Base-by-base conservation (phyloP, 2,329 filamentous ascomycete genomes). In the Aspergillus ochraceoroseus region DNA sequence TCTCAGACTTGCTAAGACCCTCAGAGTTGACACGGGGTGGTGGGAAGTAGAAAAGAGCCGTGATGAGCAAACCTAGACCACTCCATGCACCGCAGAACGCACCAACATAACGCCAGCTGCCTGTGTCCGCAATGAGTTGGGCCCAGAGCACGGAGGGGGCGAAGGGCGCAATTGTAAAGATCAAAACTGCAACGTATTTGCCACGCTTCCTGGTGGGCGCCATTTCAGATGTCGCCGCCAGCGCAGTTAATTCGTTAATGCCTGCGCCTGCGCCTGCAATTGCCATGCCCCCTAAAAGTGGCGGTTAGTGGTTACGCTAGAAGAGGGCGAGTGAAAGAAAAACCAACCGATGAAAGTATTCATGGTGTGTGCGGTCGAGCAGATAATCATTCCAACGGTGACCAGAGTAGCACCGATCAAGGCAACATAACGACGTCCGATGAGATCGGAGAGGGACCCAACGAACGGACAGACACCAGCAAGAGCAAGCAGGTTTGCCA, bases 171-270 rank as follows among this genome's bases (percentile, higher is more conserved):
- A 83, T 79, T 39, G 75, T 79, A 52, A 81, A 71, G 31, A 82
- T 73, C 9, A 84, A 62, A 1, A 71, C 58, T 8, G 75, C 75
- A 15, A 83, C 74, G 53, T 83, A 83, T 54, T 73, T 73, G 19
- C 78, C 81, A 32, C 82, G 74, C 58, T 83, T 77, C 12, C 74
- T 68, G 13, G 77, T 77, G 1, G 82, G 82, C 0, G 79, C 82
- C 44, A 85, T 70, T 56, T 86, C 82, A 2, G 79, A 78, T 1
- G 80, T 82, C 22, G 74, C 82, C 18, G 82, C 80, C 6, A 86
- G 67, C 3, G 82, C 80, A 4, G 79, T 85, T 22, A 85, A 66
- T 58, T 85, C 81, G 49, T 80, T 80, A 45, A 85, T 73, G 9
- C 82, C 82, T 7, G 80, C 80, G 22, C 81, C 82, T 4, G 77